Base-by-base conservation (phyloP, 2,329 filamentous ascomycete genomes). In the Sarocladium oryzae region DNA sequence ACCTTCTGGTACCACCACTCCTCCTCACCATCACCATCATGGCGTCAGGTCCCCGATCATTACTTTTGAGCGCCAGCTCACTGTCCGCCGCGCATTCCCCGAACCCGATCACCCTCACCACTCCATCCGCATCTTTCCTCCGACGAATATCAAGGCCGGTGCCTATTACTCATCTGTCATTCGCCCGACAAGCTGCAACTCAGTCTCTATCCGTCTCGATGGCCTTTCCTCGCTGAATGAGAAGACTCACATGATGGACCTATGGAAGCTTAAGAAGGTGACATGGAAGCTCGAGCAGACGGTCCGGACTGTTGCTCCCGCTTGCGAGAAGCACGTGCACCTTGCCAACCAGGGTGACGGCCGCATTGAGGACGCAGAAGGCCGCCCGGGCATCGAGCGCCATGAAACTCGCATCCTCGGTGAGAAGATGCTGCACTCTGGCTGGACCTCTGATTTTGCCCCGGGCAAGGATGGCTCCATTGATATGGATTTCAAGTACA, bases 211-310 rank as follows among this genome's bases (percentile, higher is more conserved):
- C 70, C 84, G 85, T 50, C 79, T 99, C 56, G 88, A 91, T 56
- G 92, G 92, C n/a, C 82, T 96, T 51, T 82, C 90, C 37, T 86
- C 82, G 57, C 71, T 72, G 57, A 88, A 88, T 66, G 68, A 77
- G 33, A 81, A 83, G 37, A 80, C 79, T 53, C 84, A 87, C 64
- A 91, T 84, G 6, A 79, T 93, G 55, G 80, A 83, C 64, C 78
- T 82, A 63, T 97, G 92, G 92, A 86, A 86, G 60, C 77, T 99
- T 26, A 88, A 91, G 67, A 93, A 95, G 69, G 78, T 96, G 57
- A 89, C 86, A 56, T 99, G 92, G 92, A 84, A 88, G 57, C 85
- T 99, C 50, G 91, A 96, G 63, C 92, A 99, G 74, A 86, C 84
- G 35, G 81, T 89, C 65, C 86, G 85, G 69, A 84, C 85, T 33